Conservation (phyloP, 257 asterid genomes). For the Capsicum pubescens region DNA sequence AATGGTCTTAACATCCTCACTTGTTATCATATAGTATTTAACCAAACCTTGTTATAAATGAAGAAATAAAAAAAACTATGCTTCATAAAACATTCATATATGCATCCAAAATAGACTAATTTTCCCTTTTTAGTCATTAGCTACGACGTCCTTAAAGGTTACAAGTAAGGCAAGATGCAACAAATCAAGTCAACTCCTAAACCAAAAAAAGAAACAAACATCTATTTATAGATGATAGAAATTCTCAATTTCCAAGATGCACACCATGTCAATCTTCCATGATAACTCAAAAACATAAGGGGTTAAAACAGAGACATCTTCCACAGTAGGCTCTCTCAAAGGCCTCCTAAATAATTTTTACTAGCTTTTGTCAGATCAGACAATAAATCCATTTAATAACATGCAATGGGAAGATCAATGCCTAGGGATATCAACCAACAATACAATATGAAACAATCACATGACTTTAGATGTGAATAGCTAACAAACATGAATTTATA, state of each 20-base stretch:
- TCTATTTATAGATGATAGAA: background rate
- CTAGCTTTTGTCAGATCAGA: background rate
- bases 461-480: background rate
- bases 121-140: conserved; percentile 9
- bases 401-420: conserved; percentile 3
- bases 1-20: background rate
- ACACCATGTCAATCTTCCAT: conserved; percentile 3
- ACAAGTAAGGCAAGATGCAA: background rate
- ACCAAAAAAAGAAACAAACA: background rate
- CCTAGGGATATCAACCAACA: conserved; percentile 3
- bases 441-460: conserved; percentile 8
- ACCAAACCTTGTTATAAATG: background rate
- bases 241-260: background rate
- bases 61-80: background rate
- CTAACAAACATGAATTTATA: background rate
- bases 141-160: conserved; percentile 4
- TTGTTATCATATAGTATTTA: background rate
- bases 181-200: background rate
- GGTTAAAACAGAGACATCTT: background rate
- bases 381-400: conserved; percentile 13
- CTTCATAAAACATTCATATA: background rate
- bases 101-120: conserved; percentile 6
- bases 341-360: background rate
- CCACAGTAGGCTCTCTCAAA: background rate
- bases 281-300: conserved; percentile 7